These are phyloP conservation scores for Cladosporium sp. DNA, from an alignment of 2,329 filamentous ascomycete genomes.

Conservation along the genomic window DNA sequence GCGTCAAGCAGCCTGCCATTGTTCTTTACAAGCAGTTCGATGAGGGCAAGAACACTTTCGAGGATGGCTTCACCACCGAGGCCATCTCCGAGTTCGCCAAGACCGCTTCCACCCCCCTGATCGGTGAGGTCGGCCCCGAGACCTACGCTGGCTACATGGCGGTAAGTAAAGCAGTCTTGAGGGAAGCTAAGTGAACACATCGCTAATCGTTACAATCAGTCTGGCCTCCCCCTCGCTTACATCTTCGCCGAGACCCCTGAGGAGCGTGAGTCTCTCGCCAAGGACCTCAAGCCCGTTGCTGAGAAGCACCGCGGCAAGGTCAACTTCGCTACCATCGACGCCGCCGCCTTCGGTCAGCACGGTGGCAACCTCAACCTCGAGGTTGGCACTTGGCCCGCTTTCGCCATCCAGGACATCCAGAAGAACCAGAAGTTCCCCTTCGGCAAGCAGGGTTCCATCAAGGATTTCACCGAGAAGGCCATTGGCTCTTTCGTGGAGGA, in stretches of 20 bases:
- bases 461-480: slow-evolving; percentile 68
- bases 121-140: slow-evolving; percentile 95
- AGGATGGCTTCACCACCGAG: slow-evolving; percentile 75
- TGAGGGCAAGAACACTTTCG: slow-evolving; percentile 85
- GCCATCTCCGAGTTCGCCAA: slow-evolving; percentile 80
- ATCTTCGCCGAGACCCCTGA: slow-evolving; percentile 93
- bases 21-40: slow-evolving; percentile 98
- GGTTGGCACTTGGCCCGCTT: slow-evolving; percentile 90
- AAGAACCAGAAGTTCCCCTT: slow-evolving; percentile 98
- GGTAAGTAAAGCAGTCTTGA: slow-evolving; percentile 37
- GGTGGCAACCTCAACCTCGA: slow-evolving; percentile 96
- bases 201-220: slow-evolving; percentile 35
- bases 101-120: slow-evolving; percentile 78
- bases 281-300: slow-evolving; percentile 77
- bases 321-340: slow-evolving; percentile 98
- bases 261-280: slow-evolving; percentile 76
- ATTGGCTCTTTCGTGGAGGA: slow-evolving; percentile 82
- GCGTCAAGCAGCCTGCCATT: slow-evolving; percentile 78
- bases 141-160: slow-evolving; percentile 96
- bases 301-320: slow-evolving; percentile 89
- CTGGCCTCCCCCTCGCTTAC: slow-evolving; percentile 90
- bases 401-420: slow-evolving; percentile 91
- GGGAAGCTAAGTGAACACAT: too few relatives aligned
- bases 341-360: slow-evolving; percentile 89
- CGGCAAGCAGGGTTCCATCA: slow-evolving; percentile 60